Base-by-base conservation (phyloP, 1,284 basidiomycete species). In the Melampsora americana region DNA sequence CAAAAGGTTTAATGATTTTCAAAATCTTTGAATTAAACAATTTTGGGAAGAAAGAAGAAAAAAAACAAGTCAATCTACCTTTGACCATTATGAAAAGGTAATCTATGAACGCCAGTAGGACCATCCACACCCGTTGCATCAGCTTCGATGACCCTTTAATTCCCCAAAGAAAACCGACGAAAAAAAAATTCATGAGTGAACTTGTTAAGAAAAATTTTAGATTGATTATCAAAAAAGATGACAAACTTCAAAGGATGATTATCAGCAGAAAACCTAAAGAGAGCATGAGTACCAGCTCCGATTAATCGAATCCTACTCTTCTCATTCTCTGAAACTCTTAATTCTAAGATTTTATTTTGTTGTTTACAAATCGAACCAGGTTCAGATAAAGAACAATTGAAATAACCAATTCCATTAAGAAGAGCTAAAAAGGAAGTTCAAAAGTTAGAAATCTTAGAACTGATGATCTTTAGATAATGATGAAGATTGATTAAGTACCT, bases 281-380 rank as follows among this genome's bases (percentile, higher is more conserved):
- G 74, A 35, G 79, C 81, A 69, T 81, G 80, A 56, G 78, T 80
- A 28, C 87, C 87, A 0, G 86, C 82, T 67, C 86, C 85, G 77
- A 88, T 84, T 48, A 89, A 80, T 2, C 88, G 85, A 80, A 89
- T 84, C 9, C 88, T 85, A 79, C 87, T 86, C 18, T 84, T 83
- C 72, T 83, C 82, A 77, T 80, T 79, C 30, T 82, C 79, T 23
- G 79, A 77, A 26, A 83, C 77, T 20, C 64, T 70, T 44, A 75
- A 66, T 50, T 75, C 72, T 50, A 75, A 65, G 2, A 53, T 50
- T 23, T 68, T 30, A 28, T 42, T 48, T 23, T 30, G 65, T 67
- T 64, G 66, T 59, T 30, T 32, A 23, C 72, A 75, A 30, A 26
- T 60, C 9, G 82, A 83, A 4, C 83, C 84, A 5, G 81, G 83